These are phyloP conservation scores for Rhodotorula kratochvilovae DNA, from an alignment of 768 basidiomycete species.

Conservation along the genomic window DNA sequence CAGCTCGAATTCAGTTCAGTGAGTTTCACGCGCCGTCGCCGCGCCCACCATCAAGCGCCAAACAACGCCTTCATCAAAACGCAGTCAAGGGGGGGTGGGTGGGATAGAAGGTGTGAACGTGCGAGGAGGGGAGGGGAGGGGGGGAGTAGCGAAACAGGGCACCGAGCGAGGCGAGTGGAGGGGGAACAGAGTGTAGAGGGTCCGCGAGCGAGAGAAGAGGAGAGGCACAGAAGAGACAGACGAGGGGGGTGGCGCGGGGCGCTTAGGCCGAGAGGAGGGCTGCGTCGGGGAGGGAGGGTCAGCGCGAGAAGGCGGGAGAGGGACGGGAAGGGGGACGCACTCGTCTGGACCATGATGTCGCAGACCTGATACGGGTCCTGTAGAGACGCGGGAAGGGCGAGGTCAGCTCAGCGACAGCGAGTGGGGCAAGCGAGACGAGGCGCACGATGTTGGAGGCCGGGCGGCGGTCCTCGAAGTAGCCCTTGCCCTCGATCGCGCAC, in stretches of 20 bases:
- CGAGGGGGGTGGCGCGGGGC: too few species aligned
- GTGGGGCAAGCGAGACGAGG: neutral
- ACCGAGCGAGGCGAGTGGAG: neutral
- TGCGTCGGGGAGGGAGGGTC: neutral
- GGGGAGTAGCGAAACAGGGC: too few species aligned
- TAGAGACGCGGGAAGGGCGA: neutral
- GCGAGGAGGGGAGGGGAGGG: neutral
- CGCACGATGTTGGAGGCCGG: conserved; percentile 84
- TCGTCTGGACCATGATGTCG: conserved; percentile 39
- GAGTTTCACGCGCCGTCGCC: too few species aligned
- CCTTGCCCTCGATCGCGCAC: conserved; percentile 84
- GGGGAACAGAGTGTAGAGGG: neutral
- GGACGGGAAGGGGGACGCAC: neutral
- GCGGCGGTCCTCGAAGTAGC: conserved; percentile 80
- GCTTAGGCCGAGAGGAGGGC: neutral
- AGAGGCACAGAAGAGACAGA: neutral
- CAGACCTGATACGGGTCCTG: conserved; percentile 96
- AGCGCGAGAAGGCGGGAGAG: neutral
- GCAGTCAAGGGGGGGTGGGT: too few species aligned
- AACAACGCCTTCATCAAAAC: too few species aligned
- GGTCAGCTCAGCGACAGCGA: neutral
- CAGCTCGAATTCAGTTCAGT: neutral
- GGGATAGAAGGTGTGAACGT: too few species aligned
- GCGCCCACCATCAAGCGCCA: too few species aligned
- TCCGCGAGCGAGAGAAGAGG: neutral